A percentile compares a stretch with the other conserved stretches of the same genome.
phyloP scores from a whole-genome alignment of 163 green algal species.

The Chlorella variabilis region DNA sequence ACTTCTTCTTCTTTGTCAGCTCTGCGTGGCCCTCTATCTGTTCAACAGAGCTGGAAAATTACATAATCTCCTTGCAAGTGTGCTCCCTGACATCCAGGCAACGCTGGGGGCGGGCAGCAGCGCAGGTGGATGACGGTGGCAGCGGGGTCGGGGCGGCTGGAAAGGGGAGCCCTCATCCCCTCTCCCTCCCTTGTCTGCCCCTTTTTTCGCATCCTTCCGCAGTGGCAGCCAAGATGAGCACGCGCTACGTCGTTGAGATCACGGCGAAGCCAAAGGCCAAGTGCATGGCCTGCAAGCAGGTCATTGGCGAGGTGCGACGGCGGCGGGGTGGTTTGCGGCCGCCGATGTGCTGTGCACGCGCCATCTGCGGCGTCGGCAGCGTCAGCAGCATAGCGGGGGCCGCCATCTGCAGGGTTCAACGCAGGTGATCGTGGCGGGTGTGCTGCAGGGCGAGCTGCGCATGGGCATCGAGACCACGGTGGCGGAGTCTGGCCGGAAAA shows the following conservation, averaged over 20 bases:
- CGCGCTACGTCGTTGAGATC: neutral
- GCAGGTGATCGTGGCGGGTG: neutral
- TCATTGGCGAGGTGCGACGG: neutral
- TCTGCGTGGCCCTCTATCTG: too few species aligned
- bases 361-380: neutral
- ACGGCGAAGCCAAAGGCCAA: neutral
- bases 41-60: too few species aligned
- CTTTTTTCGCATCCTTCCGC: too few species aligned
- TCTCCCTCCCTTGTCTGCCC: neutral
- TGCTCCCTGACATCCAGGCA: too few species aligned
- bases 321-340: neutral
- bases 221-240: neutral
- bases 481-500: neutral
- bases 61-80: too few species aligned
- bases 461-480: conserved; percentile 3
- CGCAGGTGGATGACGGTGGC: too few species aligned
- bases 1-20: too few species aligned
- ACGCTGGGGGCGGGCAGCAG: too few species aligned
- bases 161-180: too few species aligned
- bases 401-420: neutral
- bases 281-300: conserved; percentile 3
- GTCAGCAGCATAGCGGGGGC: neutral
- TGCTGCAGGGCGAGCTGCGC: neutral
- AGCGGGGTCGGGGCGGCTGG: too few species aligned
- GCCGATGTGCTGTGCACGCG: neutral